Evolutionary conservation across 495 filamentous ascomycete genomes (phyloP), one percentile per base, ranked within the genome.

Genomic region (Aspergillus kassunensis): DNA sequence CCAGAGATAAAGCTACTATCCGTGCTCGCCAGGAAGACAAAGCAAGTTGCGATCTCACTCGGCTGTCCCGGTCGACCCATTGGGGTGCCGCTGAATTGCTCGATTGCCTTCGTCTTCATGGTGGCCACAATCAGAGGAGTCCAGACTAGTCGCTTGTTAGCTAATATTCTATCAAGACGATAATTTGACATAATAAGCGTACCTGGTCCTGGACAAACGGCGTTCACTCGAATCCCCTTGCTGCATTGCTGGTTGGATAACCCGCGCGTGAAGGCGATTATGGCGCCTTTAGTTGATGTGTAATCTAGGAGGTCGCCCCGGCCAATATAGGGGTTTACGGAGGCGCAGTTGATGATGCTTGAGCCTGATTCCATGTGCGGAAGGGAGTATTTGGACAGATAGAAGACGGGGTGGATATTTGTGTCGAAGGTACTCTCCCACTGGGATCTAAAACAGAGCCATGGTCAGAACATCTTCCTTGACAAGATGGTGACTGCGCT

Each of bases 221-320:
- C 81, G 56, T 93, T 96, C 49, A 91, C 88, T 4, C 89, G 80
- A 62, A 93, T 91, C 6, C 88, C 90, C 39, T 84, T 81, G 45
- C 63, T 58, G 8, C 88, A 60, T 57, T 85, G 81, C 63, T 92
- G 86, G 64, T 90, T 93, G 33, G 84, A 85, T 12, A 95, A 72
- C 11, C 78, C 88, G 12, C 88, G 83, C 0, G 88, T 91, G 71
- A 95, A 92, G 13, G 88, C 78, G 3, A 95, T 72, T 53, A 93
- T 88, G 48, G 89, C 88, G 44, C 89, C 89, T 63, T 95, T 95
- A 34, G 83, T 87, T 8, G 86, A 80, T 2, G 88, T 90, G 70
- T 95, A 93, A 70, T 96, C 90, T 23, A 95, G 79, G 1, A 95
- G 79, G 60, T 93, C 88, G 0, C 84, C 84, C 12, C 87, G 85